phyloP scores from a whole-genome alignment of 306 rosid species.

The Boehmeria nivea region DNA sequence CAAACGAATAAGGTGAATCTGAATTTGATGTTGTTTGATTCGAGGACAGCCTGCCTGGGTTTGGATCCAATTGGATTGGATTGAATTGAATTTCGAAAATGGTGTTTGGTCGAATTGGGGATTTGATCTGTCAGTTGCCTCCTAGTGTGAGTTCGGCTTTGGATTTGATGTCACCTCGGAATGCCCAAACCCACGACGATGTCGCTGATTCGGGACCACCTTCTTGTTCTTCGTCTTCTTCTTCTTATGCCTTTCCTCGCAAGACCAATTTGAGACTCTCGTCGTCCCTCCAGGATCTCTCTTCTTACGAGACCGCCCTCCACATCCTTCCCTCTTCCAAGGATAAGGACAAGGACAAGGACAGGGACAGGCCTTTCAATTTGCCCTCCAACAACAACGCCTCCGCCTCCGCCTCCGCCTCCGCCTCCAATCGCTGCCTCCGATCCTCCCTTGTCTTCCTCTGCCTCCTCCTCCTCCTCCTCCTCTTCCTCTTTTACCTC shows the following conservation, averaged over 20 bases:
- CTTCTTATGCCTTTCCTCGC: too few species aligned
- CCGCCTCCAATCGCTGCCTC: slow-evolving; percentile 43
- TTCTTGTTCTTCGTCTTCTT: slow-evolving; percentile 8
- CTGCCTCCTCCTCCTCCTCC: slow-evolving; percentile 22
- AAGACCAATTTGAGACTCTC: slow-evolving; percentile 54
- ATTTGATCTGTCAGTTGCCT: slow-evolving; percentile 31
- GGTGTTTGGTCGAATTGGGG: slow-evolving; percentile 52
- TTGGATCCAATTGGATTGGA: too few species aligned
- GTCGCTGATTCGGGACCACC: not conserved
- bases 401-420: slow-evolving; percentile 25
- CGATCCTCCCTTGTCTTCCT: not conserved
- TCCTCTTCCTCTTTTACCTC: slow-evolving; percentile 48
- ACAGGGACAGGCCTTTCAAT: slow-evolving; percentile 37
- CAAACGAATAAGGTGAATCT: too few species aligned
- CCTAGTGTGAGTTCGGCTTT: slow-evolving; percentile 20
- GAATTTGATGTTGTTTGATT: too few species aligned
- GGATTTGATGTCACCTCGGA: slow-evolving; percentile 6
- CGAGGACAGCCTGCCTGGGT: too few species aligned
- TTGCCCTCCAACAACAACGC: slow-evolving; percentile 15
- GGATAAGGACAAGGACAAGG: too few species aligned
- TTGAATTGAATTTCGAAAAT: slow-evolving; percentile 21
- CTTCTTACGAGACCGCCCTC: slow-evolving; percentile 34
- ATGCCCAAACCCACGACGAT: slow-evolving; percentile 19
- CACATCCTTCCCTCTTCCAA: slow-evolving; percentile 27
- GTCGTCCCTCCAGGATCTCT: slow-evolving; percentile 80